Base-by-base conservation (phyloP, 1,284 basidiomycete species). In the Sporisorium sorghi region DNA sequence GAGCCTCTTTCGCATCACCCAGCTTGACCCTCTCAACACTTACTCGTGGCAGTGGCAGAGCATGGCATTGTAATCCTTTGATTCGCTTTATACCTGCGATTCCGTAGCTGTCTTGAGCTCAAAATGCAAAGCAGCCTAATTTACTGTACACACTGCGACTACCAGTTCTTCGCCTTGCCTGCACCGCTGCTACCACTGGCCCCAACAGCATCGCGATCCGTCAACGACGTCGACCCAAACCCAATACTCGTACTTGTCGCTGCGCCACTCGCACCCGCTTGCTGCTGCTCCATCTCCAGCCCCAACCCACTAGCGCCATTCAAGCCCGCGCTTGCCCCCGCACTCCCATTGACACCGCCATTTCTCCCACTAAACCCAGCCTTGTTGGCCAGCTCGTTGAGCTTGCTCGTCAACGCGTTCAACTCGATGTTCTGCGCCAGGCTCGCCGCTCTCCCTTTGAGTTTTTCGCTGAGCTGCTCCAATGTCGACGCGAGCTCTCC, bases 341-440 rank as follows among this genome's bases (percentile, higher is more conserved):
- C 43, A 30, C 39, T 44, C 11, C 44, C 51, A 17, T 49, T 53
- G 7, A 23, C 37, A 24, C 21, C 49, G 19, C 39, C 40, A 17
- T 46, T 39, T 15, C 58, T 59, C 12, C 69, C 63, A 54, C 58
- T 64, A 32, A 75, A 71, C 14, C 73, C 73, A n/a, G 73, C 73
- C 52, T 71, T 71, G 26, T 62, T 69, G 17, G 77, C 77, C 59
- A 79, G 43, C 37, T 71, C 77, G 44, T 79, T 79, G 47, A 79
- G 37, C 61, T 68, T 75, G 37, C 48, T 49, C 28, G 77, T 79
- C 52, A 79, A 43, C 26, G 69, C 71, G 51, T 79, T 72, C 50
- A 79, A 48, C 54, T 79, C 77, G 43, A 79, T 64, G 33, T 72
- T 72, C 52, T 72, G 73, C 17, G 72, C 70, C 46, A 73, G 40